Percentiles rank a stretch among this genome's conserved stretches.
Conservation (phyloP, 192 early-diverging fungal species). For the Podila epigama region DNA sequence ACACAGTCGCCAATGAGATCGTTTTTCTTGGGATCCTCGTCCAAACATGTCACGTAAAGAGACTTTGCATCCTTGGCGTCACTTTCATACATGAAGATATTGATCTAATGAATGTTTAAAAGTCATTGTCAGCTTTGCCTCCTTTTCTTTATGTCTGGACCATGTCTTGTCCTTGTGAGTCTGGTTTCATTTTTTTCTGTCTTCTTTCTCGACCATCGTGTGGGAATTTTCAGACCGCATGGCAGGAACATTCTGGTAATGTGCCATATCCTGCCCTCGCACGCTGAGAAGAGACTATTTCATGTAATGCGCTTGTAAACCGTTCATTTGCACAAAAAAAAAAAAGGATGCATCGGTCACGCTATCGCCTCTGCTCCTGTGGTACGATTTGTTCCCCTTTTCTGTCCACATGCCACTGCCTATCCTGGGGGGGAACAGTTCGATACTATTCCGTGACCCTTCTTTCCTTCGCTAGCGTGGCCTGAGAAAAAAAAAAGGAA, state of each 20-base stretch:
- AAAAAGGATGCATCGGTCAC: neutral
- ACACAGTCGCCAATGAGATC: slow-evolving; percentile 60
- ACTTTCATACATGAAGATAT: slow-evolving; percentile 52
- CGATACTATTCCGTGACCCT: neutral
- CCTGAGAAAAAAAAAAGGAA: neutral
- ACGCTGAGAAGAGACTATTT: no score
- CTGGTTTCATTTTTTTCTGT: no score
- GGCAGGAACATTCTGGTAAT: no score
- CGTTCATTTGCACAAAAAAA: no score
- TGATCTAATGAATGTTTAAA: slow-evolving; percentile 46
- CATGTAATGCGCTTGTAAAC: no score
- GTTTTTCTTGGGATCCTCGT: slow-evolving; percentile 61
- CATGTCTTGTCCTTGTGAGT: no score
- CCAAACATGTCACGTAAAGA: slow-evolving; percentile 51
- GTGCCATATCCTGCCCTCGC: no score
- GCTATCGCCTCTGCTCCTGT: neutral
- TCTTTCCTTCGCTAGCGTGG: neutral
- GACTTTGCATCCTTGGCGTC: slow-evolving; percentile 50
- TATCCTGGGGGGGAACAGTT: neutral
- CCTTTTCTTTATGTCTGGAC: no score
- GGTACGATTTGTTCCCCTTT: neutral
- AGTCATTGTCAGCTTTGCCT: no score
- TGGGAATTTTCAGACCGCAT: no score
- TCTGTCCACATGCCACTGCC: neutral
- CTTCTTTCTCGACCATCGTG: no score